Base-by-base conservation (phyloP, 805 yeast species). In the Alloascoidea hylecoeti region DNA sequence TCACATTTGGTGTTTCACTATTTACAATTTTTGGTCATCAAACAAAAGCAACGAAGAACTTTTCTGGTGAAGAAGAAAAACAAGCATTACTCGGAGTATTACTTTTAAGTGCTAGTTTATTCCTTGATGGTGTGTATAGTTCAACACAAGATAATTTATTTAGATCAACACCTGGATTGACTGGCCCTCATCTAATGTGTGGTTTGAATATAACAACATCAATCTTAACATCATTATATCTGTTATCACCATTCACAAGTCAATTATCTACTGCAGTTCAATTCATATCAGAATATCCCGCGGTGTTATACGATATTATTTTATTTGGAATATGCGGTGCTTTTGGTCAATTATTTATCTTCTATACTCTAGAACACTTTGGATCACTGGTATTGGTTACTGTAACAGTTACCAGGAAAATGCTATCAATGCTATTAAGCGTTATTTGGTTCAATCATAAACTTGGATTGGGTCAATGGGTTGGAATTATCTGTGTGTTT, bases 341-440 rank as follows among this genome's bases (percentile, higher is more conserved):
- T 0, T 49, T 85, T 17, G 99, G 99, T 13, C 97, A 92, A 57
- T 72, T 88, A n/a, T 92, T 94, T 58, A 84, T 92, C 34, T 92
- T 88, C 52, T 57, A 75, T 38, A 85, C 95, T 2, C 60, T 92
- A 35, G 92, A 84, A 47, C 68, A 72, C 41, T 92, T 83, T 52
- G 95, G 89, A 36, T 84, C 96, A 2, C 61, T 92, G 42, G 71
- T 82, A 0, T 63, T 92, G 39, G 86, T 89, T 18, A 89, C 95
- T 33, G 89, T 94, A 14, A 92, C 97, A 0, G 96, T 92, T 5
- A 89, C 98, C 1, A 70, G 99, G 48, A 92, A 92, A 52, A 89
- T 92, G 96, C 63, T 86, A 36, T 85, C 96, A 32, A 89, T 92
- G 97, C 67, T 86, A 23, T 58, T 89, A 38, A 81, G 95, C 49